Percentiles rank a stretch among this genome's conserved stretches.
phyloP scores from a whole-genome alignment of 2,329 filamentous ascomycete genomes.

The Aspergillus cejpii region DNA sequence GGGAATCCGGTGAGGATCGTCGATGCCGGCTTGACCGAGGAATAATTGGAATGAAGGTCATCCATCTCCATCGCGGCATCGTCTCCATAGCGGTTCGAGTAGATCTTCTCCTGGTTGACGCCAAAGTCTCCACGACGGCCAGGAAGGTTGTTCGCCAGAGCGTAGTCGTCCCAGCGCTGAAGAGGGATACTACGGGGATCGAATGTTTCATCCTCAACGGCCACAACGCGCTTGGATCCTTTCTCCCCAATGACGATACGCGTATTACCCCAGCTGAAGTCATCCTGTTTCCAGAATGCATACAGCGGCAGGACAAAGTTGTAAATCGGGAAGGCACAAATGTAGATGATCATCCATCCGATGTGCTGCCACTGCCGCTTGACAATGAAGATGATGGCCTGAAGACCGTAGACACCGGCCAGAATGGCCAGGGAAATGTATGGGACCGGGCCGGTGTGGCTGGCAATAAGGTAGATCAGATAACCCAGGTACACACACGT shows the following conservation, averaged over 20 bases:
- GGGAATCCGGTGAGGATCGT: conserved; percentile 83
- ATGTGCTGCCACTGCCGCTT: conserved; percentile 98
- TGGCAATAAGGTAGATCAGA: conserved; percentile 72
- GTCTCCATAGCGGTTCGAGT: conserved; percentile 61
- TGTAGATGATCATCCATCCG: conserved; percentile 99
- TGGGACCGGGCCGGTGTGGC: conserved; percentile 67
- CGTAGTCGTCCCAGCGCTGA: conserved; percentile 97
- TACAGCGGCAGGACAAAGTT: conserved; percentile 87
- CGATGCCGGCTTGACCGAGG: conserved; percentile 75
- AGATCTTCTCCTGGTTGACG: conserved; percentile 56
- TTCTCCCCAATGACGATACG: conserved; percentile 95
- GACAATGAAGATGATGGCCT: conserved; percentile 91
- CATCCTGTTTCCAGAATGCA: conserved; percentile 99
- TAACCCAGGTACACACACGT: conserved; percentile 82
- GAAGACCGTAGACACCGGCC: conserved; percentile 86
- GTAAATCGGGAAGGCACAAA: conserved; percentile 91
- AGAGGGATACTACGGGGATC: conserved; percentile 89
- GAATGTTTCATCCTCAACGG: conserved; percentile 74
- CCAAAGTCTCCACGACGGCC: conserved; percentile 69
- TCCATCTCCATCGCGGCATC: conserved; percentile 84
- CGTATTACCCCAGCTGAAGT: conserved; percentile 98
- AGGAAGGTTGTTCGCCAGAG: conserved; percentile 74
- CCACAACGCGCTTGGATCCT: conserved; percentile 82
- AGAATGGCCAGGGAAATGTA: conserved; percentile 83
- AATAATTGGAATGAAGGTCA: conserved; percentile 95